Evolutionary conservation across 352 stramenopile species (phyloP), one percentile per base, ranked within the genome.

Genomic region (Globisporangium iwayamae): DNA sequence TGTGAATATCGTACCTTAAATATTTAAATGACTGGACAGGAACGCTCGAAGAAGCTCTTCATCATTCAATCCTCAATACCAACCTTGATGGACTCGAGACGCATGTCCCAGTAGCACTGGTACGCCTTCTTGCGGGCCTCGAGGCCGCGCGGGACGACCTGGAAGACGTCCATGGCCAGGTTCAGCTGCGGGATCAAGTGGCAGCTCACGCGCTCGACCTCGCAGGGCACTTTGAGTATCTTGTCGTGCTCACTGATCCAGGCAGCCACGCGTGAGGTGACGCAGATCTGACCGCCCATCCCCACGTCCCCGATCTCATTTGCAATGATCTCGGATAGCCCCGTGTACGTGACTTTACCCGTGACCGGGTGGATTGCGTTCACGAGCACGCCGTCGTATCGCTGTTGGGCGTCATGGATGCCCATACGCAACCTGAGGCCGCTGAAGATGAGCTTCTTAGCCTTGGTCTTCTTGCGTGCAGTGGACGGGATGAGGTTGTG

Each of bases 351-450:
- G 22, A 79, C 60, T 54, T 84, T 84, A 22, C 72, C 71, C 3
- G 73, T 87, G 20, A 87, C 72, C 1, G 67, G 68, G 25, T 89
- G 79, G 13, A 73, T 71, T 56, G 73, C 67, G 41, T 74, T 75
- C 51, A 89, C 68, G n/a, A 89, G 68, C 14, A 74, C 64, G 41
- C 76, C 74, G 53, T 86, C 80, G 8, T 58, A 46, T n/a, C 74
- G 61, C 10, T 76, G 67, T 3, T 78, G 68, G 4, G 79, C 71
- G 45, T 83, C 79, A 48, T 86, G 78, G 25, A 88, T 71, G 7
- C 79, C 76, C 80, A 89, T 88, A 28, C 79, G 76, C 62, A 88
- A 65, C 4, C 78, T 68, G 25, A 89, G 53, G 7, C 78, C 79
- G 53, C 58, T 78, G 61, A 89, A 89, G 2, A 87, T 45, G 3